Conservation (phyloP, 1,284 basidiomycete genomes). For the Sporisorium scitamineum region DNA sequence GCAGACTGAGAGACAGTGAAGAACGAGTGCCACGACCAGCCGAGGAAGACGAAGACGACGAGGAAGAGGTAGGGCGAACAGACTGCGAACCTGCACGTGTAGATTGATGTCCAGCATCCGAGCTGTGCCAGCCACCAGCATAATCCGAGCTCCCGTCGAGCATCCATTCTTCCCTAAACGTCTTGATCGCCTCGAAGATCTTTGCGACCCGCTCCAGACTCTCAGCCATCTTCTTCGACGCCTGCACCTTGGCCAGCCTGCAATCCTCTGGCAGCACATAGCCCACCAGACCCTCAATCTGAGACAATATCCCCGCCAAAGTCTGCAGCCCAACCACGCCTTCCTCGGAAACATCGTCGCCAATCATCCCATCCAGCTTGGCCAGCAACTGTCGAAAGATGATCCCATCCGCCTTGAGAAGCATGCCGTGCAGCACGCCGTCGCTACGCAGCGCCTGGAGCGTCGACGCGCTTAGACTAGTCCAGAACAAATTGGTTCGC, state of each 20-base stretch:
- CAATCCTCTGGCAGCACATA: slow-evolving; percentile 15
- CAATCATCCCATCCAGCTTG: slow-evolving; percentile 30
- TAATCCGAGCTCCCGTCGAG: slow-evolving; percentile 12
- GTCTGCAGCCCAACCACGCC: slow-evolving; percentile 9
- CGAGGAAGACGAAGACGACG: neutral
- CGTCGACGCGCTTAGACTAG: slow-evolving; percentile 13
- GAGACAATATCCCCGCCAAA: slow-evolving; percentile 16
- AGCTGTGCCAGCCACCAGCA: neutral
- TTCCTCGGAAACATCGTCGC: slow-evolving; percentile 34
- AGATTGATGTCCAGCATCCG: neutral
- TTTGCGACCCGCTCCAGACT: slow-evolving; percentile 18
- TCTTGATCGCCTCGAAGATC: slow-evolving; percentile 32
- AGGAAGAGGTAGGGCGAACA: neutral
- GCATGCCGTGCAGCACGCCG: slow-evolving; percentile 13
- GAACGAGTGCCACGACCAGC: neutral
- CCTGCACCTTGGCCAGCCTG: slow-evolving; percentile 22
- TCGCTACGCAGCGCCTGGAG: slow-evolving; percentile 24
- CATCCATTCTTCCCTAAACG: slow-evolving; percentile 26
- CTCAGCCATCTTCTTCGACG: slow-evolving; percentile 22
- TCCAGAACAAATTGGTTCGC: slow-evolving; percentile 41
- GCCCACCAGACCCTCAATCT: slow-evolving; percentile 14
- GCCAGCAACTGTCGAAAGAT: slow-evolving; percentile 31
- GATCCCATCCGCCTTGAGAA: slow-evolving; percentile 28
- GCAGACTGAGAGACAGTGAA: slow-evolving; percentile 1
- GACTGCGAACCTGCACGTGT: neutral